Percentiles rank a stretch among this genome's conserved stretches.
Conservation (phyloP, 1,284 basidiomycete species). For the Pascua guehoae region DNA sequence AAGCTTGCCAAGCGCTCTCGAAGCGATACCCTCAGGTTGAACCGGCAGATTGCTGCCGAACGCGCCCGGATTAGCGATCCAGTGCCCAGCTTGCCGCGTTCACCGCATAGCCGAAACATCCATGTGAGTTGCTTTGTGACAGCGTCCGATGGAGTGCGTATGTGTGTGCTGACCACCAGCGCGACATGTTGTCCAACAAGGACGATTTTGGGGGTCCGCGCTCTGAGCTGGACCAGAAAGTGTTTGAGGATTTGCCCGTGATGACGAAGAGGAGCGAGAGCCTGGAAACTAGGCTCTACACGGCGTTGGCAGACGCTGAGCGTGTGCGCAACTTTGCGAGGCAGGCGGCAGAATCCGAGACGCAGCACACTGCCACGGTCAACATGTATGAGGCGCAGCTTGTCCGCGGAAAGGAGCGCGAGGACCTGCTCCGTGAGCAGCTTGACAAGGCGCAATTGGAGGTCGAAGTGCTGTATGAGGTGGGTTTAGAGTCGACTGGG, state of each 20-base stretch:
- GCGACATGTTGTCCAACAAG: constrained; percentile 2
- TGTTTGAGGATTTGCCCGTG: not conserved
- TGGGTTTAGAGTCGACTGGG: constrained; percentile 46
- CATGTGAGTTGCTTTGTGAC: constrained; percentile 34
- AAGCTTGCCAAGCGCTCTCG: constrained; percentile 3
- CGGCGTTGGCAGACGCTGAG: constrained; percentile 27
- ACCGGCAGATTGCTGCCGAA: not conserved
- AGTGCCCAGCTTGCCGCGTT: constrained; percentile 35
- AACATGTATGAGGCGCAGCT: constrained; percentile 63
- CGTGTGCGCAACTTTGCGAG: constrained; percentile 19
- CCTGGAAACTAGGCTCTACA: constrained; percentile 28
- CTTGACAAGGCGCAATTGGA: constrained; percentile 72
- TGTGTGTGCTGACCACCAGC: not conserved
- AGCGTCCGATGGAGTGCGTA: not conserved
- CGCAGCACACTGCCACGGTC: constrained; percentile 59
- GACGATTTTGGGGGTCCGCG: not conserved
- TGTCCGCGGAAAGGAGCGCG: constrained; percentile 65
- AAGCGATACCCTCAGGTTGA: no score
- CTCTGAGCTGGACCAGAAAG: no score
- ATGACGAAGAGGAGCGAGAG: constrained; percentile 22
- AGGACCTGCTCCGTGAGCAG: constrained; percentile 69
- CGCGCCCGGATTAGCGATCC: not conserved
- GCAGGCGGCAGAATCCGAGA: not conserved
- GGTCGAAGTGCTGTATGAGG: constrained; percentile 86
- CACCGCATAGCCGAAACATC: constrained; percentile 48